Percentiles rank a stretch among this genome's conserved stretches.
phyloP scores from a whole-genome alignment of 2,329 filamentous ascomycete species.

The Hymenoscyphus infarciens region DNA sequence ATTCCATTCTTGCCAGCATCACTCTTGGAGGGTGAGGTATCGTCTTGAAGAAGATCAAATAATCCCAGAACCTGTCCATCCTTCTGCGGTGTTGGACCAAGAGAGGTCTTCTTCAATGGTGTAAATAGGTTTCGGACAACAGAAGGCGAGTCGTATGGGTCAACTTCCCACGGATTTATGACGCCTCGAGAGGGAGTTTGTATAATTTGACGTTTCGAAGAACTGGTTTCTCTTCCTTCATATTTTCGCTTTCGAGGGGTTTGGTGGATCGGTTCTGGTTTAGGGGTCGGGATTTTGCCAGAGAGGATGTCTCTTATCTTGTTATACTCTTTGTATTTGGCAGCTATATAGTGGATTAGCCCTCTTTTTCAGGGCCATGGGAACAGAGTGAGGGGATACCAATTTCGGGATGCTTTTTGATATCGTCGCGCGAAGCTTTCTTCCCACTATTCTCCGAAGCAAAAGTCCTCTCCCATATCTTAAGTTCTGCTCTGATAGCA shows the following conservation, averaged over 20 bases:
- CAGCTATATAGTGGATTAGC: slow-evolving; percentile 21
- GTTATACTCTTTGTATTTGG: slow-evolving; percentile 75
- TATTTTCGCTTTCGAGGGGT: slow-evolving; percentile 38
- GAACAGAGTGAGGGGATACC: slow-evolving; percentile 46
- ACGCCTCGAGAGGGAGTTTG: slow-evolving; percentile 40
- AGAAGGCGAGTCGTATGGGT: slow-evolving; percentile 53
- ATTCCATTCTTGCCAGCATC: slow-evolving; percentile 28
- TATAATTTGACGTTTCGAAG: slow-evolving; percentile 47
- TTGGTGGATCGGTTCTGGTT: slow-evolving; percentile 30
- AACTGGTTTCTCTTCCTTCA: slow-evolving; percentile 40
- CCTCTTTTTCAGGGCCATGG: background rate
- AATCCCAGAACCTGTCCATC: slow-evolving; percentile 74
- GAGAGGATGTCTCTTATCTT: slow-evolving; percentile 57
- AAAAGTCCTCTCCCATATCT: slow-evolving; percentile 71
- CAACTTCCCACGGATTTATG: slow-evolving; percentile 38
- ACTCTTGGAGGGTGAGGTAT: slow-evolving; percentile 37
- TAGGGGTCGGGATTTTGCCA: slow-evolving; percentile 46
- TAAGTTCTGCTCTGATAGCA: slow-evolving; percentile 64
- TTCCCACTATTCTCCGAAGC: slow-evolving; percentile 57
- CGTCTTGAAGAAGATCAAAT: slow-evolving; percentile 65
- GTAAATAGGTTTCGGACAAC: slow-evolving; percentile 58
- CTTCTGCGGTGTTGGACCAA: slow-evolving; percentile 77
- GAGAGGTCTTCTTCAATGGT: slow-evolving; percentile 53
- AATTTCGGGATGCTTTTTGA: slow-evolving; percentile 69
- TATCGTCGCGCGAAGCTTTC: slow-evolving; percentile 71